A percentile compares a stretch with the other conserved stretches of the same genome.
phyloP scores from a whole-genome alignment of 2,329 filamentous ascomycete genomes.

The Aspergillus thermomutatus region DNA sequence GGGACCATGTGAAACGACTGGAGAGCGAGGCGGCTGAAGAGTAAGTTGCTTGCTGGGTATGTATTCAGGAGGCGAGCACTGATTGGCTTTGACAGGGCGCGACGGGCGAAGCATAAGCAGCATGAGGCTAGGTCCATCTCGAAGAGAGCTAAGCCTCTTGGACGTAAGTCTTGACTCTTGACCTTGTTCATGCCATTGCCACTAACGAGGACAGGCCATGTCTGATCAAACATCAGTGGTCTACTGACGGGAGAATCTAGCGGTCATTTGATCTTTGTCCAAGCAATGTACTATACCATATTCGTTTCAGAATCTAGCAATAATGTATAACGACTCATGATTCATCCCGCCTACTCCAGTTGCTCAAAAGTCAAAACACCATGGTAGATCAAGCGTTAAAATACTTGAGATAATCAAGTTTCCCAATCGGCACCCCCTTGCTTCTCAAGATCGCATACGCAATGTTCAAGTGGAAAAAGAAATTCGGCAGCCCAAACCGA shows the following conservation, averaged over 20 bases:
- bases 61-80: background rate
- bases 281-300: background rate
- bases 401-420: constrained; percentile 51
- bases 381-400: constrained; percentile 1
- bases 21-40: constrained; percentile 66
- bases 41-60: constrained; percentile 17
- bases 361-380: background rate
- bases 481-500: constrained; percentile 54
- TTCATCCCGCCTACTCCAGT: background rate
- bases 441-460: constrained; percentile 60
- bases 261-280: background rate
- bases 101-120: constrained; percentile 66
- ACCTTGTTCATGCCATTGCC: background rate
- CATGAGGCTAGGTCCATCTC: constrained; percentile 62
- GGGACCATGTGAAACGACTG: constrained; percentile 60
- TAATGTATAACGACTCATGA: background rate
- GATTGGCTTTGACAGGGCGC: constrained; percentile 36
- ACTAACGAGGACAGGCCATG: background rate
- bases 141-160: constrained; percentile 67
- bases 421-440: constrained; percentile 61
- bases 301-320: background rate
- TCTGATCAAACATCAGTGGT: background rate
- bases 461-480: constrained; percentile 62
- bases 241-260: background rate
- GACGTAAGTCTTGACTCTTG: constrained; percentile 52